phyloP scores from a whole-genome alignment of 805 yeast genomes.

The Candida pini region DNA sequence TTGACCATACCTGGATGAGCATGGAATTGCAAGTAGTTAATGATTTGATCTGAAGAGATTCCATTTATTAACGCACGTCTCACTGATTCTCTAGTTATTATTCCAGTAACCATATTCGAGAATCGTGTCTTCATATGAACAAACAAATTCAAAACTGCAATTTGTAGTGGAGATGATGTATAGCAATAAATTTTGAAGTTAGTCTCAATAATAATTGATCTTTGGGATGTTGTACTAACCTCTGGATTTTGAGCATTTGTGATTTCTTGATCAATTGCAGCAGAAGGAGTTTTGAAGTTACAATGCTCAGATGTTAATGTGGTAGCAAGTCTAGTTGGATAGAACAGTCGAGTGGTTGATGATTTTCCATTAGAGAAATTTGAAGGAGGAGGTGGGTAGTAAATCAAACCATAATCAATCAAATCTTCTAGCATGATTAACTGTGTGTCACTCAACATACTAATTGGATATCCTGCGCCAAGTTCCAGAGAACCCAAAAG shows the following conservation, averaged over 20 bases:
- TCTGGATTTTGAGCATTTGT: slow-evolving; percentile 12
- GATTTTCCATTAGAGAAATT: too few relatives aligned
- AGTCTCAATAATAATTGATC: slow-evolving; percentile 85
- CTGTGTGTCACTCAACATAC: slow-evolving; percentile 74
- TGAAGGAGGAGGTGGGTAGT: slow-evolving; percentile 31
- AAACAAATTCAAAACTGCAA: slow-evolving; percentile 84
- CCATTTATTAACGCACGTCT: slow-evolving; percentile 81
- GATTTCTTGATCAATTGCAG: slow-evolving; percentile 67
- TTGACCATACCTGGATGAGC: slow-evolving; percentile 90
- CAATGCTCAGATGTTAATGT: slow-evolving; percentile 81
- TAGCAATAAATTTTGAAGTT: slow-evolving; percentile 91
- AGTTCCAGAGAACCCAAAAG: slow-evolving; percentile 89
- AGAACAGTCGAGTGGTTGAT: slow-evolving; percentile 53
- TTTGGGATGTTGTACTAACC: slow-evolving; percentile 28
- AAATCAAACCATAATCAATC: slow-evolving; percentile 86
- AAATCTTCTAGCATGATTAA: slow-evolving; percentile 81
- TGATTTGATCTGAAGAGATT: slow-evolving; percentile 91
- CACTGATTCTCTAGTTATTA: slow-evolving; percentile 86
- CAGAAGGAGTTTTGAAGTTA: slow-evolving; percentile 64
- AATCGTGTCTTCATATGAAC: slow-evolving; percentile 82
- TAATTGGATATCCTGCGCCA: slow-evolving; percentile 77
- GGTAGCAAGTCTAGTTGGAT: slow-evolving; percentile 88
- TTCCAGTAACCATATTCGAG: slow-evolving; percentile 89
- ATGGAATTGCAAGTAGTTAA: slow-evolving; percentile 81
- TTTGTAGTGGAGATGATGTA: slow-evolving; percentile 90